Evolutionary conservation across 257 asterid genomes (phyloP).

Genomic region (Leonotis leonurus): DNA sequence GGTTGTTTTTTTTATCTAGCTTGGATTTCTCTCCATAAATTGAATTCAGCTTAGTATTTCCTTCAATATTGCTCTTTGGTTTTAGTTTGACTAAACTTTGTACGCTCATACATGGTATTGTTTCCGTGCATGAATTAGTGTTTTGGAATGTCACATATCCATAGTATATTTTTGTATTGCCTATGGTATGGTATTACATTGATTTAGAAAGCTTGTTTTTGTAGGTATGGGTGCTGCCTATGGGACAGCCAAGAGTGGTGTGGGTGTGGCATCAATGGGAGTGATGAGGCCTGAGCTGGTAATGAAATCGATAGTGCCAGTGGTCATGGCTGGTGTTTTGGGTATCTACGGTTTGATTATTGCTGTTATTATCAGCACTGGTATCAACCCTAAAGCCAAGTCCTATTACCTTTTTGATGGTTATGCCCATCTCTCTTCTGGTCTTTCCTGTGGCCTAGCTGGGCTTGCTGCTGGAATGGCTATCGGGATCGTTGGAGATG

Average conservation of each 20-base stretch:
- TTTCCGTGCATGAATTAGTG: not conserved
- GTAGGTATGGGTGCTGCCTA: constrained; percentile 91
- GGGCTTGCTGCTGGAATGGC: constrained; percentile 96
- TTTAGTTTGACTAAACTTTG: not conserved
- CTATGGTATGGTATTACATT: too few relatives aligned
- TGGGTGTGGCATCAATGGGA: constrained; percentile 91
- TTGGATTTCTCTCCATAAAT: not conserved
- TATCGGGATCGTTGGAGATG: constrained; percentile 85
- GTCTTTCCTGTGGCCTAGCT: constrained; percentile 81
- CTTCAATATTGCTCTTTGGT: not conserved
- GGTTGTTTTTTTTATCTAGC: too few relatives aligned
- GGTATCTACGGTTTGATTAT: constrained; percentile 84
- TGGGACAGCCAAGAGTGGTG: constrained; percentile 90
- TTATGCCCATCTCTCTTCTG: constrained; percentile 82
- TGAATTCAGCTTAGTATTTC: not conserved
- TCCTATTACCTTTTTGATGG: constrained; percentile 80
- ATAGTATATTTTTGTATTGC: too few relatives aligned
- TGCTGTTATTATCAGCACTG: constrained; percentile 83
- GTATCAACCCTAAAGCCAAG: constrained; percentile 81
- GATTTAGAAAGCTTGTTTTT: constrained; percentile 5
- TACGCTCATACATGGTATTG: not conserved
- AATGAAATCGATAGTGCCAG: constrained; percentile 87
- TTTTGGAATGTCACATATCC: too few relatives aligned
- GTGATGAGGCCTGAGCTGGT: constrained; percentile 91
- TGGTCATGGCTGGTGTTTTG: constrained; percentile 95